Evolutionary conservation across 2,329 filamentous ascomycete genomes (phyloP).

Genomic region (Teratosphaeria zuluensis): DNA sequence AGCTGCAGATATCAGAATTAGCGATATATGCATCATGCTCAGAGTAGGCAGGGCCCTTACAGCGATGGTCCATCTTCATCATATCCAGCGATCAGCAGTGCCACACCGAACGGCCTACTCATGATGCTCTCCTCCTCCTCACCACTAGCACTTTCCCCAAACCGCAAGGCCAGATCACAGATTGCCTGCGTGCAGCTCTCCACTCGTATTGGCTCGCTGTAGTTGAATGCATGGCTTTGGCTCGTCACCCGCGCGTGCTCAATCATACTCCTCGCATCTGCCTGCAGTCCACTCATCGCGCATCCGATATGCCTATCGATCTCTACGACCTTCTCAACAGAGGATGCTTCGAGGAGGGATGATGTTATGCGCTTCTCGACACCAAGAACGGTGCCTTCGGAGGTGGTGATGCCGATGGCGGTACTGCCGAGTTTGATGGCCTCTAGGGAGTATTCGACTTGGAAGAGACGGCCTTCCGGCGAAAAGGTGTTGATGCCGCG

Average conservation of each 20-base stretch:
- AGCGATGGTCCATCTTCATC: conserved; percentile 95
- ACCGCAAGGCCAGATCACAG: conserved; percentile 90
- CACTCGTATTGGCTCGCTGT: conserved; percentile 85
- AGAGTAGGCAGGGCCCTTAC: conserved; percentile 33
- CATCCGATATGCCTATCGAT: conserved; percentile 98
- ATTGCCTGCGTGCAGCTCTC: conserved; percentile 99
- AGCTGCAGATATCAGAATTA: conserved; percentile 40
- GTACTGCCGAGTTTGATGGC: conserved; percentile 99
- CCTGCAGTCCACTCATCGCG: conserved; percentile 96
- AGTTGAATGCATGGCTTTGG: conserved; percentile 97
- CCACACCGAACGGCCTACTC: conserved; percentile 93
- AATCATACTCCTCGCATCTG: conserved; percentile 93
- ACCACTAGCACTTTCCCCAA: conserved; percentile 93
- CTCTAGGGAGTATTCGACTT: conserved; percentile 99
- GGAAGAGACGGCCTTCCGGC: conserved; percentile 97
- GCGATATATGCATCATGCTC: neutral
- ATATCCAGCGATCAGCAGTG: conserved; percentile 89
- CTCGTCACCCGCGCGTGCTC: conserved; percentile 94
- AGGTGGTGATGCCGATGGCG: conserved; percentile 91
- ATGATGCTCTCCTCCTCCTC: conserved; percentile 73
- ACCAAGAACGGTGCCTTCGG: conserved; percentile 88
- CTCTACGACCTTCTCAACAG: conserved; percentile 98
- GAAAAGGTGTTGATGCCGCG: conserved; percentile 99
- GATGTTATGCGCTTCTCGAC: conserved; percentile 99
- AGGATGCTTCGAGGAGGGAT: conserved; percentile 91